phyloP scores from a whole-genome alignment of 176 grass and related monocot species.

The Ampelocalamus luodianensis region DNA sequence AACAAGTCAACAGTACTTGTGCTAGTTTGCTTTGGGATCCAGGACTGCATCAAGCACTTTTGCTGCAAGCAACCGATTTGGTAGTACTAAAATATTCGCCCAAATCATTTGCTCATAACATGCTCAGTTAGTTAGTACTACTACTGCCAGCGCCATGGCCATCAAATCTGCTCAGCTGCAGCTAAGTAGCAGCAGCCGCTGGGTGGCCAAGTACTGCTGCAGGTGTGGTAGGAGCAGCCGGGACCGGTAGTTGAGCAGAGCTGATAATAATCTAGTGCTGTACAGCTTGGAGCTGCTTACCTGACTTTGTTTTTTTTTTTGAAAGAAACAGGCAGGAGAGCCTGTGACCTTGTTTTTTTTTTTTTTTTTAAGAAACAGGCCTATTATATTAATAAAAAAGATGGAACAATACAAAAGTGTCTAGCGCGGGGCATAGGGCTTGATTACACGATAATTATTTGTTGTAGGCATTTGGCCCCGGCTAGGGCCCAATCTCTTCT shows the following conservation, averaged over 20 bases:
- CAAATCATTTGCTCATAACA: slow-evolving; percentile 36
- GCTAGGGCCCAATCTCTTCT: no score
- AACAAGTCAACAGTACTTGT: slow-evolving; percentile 32
- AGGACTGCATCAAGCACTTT: slow-evolving; percentile 38
- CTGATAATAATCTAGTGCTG: slow-evolving; percentile 41
- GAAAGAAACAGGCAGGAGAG: no score
- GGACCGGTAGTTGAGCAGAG: slow-evolving; percentile 54
- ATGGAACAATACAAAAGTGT: no score
- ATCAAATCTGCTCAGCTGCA: slow-evolving; percentile 34
- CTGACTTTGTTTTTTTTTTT: neutral
- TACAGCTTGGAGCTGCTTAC: slow-evolving; percentile 52
- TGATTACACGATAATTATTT: no score
- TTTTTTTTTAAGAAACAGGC: no score
- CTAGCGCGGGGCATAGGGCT: no score
- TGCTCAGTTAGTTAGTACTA: neutral
- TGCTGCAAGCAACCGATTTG: slow-evolving; percentile 48
- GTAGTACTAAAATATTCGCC: slow-evolving; percentile 37
- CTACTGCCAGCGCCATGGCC: neutral
- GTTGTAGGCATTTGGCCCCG: no score
- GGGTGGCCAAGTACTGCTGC: neutral
- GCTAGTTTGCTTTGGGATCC: slow-evolving; percentile 44
- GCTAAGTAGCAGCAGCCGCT: slow-evolving; percentile 22
- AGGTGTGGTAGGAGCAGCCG: slow-evolving; percentile 31
- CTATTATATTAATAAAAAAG: no score
- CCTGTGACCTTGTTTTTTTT: no score